These are phyloP conservation scores for Mallotus japonicus DNA, from an alignment of 441 rosid genomes.

Conservation along the genomic window DNA sequence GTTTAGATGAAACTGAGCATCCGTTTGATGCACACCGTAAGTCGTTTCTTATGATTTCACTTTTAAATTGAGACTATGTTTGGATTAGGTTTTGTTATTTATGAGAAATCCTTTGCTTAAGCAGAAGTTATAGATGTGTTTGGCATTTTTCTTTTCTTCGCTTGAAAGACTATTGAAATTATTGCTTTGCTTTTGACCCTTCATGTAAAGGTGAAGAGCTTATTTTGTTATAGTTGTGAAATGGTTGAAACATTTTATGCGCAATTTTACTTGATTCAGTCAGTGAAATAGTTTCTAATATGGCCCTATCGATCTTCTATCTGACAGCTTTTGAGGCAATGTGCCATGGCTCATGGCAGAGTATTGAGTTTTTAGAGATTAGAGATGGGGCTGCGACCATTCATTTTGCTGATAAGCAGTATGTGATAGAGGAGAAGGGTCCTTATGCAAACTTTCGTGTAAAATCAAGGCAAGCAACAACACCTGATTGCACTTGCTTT, in stretches of 20 bases:
- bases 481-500: conserved; percentile 68
- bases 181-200: neutral
- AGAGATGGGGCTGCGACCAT: conserved; percentile 49
- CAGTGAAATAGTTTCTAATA: neutral
- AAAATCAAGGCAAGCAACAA: conserved; percentile 66
- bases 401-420: conserved; percentile 37
- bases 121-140: neutral
- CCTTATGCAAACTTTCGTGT: conserved; percentile 61
- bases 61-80: neutral
- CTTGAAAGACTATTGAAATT: neutral
- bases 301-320: conserved; percentile 8
- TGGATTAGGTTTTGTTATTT: neutral
- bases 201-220: neutral
- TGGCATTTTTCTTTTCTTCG: neutral
- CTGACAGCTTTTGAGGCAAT: conserved; percentile 75
- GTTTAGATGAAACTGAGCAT: conserved; percentile 53
- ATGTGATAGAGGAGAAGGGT: conserved; percentile 37
- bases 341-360: conserved; percentile 57
- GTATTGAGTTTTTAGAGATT: conserved; percentile 54
- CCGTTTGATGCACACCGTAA: conserved; percentile 57
- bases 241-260: neutral
- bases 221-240: neutral
- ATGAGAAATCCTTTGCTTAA: neutral
- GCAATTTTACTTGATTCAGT: neutral
- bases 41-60: conserved; percentile 3